Evolutionary conservation across 805 yeast species (phyloP), one percentile per base, ranked within the genome.

Genomic region (Kluyveromyces aestuarii): DNA sequence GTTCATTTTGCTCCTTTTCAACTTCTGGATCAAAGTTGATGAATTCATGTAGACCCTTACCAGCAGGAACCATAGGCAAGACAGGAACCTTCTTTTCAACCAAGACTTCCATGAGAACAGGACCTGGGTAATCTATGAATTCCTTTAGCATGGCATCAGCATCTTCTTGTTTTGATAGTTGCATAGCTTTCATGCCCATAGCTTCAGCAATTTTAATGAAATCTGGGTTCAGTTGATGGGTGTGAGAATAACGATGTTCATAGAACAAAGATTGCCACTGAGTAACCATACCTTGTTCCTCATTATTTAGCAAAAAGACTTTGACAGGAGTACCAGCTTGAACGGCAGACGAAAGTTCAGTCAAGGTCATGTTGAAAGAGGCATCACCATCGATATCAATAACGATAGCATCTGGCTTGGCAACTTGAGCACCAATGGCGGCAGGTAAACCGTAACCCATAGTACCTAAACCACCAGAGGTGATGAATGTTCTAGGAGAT

Each of bases 201-300:
- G 96, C 84, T 45, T 93, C 96, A 18, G 96, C 95, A 49, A 93
- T 75, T 69, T 86, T 87, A 75, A 87, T 80, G 66, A 90, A 93
- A 70, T 93, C 84, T 49, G 99, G 99, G 70, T 93, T 93, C 50
- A 77, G 66, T 73, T 93, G 99, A 72, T 93, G 98, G 21, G 99
- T 91, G 71, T 93, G 98, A n/a, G 97, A 78, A 69, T 87, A 93
- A 72, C 99, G 82, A 71, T 91, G 91, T 69, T 91, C 96, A 72
- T 93, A 93, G 76, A 93, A 93, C 53, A 93, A 74, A 11, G 96
- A 85, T 74, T 93, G 99, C 99, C 99, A 93, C 71, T 93, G 99
- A 13, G 98, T 91, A 49, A 93, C 99, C 99, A 93, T 93, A 66
- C 99, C 99, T 74, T 93, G 99, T 74, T 93, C 99, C 73, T 91